phyloP scores from a whole-genome alignment of 768 basidiomycete genomes.

The Pulveroboletus sp. region DNA sequence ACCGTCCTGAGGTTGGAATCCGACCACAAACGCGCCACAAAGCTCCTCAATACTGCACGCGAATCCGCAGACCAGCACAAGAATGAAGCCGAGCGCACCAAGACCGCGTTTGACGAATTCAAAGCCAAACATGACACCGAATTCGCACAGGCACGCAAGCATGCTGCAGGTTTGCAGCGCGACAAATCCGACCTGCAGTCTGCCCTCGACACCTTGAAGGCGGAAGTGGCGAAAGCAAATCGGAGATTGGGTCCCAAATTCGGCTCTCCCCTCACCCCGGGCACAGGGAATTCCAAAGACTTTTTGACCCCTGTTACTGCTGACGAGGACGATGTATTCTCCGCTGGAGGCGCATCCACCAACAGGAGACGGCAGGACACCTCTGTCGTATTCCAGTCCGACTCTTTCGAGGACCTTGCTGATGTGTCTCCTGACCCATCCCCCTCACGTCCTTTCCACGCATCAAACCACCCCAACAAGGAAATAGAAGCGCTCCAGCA shows the following conservation, averaged over 20 bases:
- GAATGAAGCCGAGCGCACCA: constrained; percentile 76
- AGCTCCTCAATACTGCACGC: constrained; percentile 66
- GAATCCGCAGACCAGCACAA: constrained; percentile 83
- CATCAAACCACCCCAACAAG: constrained; percentile 71
- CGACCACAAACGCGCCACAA: constrained; percentile 80
- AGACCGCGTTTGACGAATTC: constrained; percentile 62
- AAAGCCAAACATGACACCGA: constrained; percentile 94
- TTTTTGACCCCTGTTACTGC: constrained; percentile 57
- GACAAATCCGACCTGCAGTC: constrained; percentile 93
- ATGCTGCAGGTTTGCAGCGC: constrained; percentile 81
- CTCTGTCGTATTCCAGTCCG: constrained; percentile 43
- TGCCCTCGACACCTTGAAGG: constrained; percentile 71
- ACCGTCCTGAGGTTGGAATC: constrained; percentile 68
- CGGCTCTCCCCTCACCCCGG: constrained; percentile 74
- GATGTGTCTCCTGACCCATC: constrained; percentile 65
- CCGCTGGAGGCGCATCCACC: constrained; percentile 57
- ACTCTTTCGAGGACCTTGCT: constrained; percentile 44
- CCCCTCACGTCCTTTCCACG: constrained; percentile 58
- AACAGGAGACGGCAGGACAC: constrained; percentile 59
- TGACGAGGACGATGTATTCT: constrained; percentile 67
- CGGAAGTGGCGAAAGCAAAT: constrained; percentile 64
- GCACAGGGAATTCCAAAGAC: constrained; percentile 41
- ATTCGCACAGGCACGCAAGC: constrained; percentile 85
- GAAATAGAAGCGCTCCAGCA: constrained; percentile 83
- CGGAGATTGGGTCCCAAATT: constrained; percentile 57